Base-by-base conservation (phyloP, 208 protist species). In the Trypanosoma conorhini region DNA sequence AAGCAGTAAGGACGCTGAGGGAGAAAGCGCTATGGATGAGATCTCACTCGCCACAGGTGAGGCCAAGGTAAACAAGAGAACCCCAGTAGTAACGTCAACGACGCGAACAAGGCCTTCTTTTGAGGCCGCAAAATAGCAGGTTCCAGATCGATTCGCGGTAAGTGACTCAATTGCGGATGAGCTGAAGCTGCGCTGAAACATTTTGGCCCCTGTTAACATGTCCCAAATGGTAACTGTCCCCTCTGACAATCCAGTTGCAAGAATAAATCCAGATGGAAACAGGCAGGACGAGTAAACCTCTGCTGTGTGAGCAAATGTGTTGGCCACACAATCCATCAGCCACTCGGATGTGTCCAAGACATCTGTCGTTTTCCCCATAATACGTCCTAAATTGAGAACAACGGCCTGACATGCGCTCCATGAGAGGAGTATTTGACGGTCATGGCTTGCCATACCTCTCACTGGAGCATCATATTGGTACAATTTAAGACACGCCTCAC, bases 181-280 rank as follows among this genome's bases (percentile, higher is more conserved):
- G 61, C 80, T 89, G 69, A 89, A 96, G 52, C 70, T 77, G 64
- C 86, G 81, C 31, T 93, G 80, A 40, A 81, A 79, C 72, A 96
- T 77, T 66, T 90, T 87, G 17, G 67, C 70, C 13, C 88, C 76
- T 17, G 58, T 89, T 31, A 75, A 42, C 9, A 83, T 72, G 51
- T 96, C 87, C 91, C 91, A 96, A 22, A 93, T 58, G 0, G 80
- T 82, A 19, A 96, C 81, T 3, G 82, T 91, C 56, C 91, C 91
- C 21, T 96, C 86, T 0, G 91, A 92, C 8, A 89, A 77, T 10
- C 91, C 91, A 9, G 91, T 90, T 57, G 83, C 79, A 17, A 88
- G 79, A 42, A 92, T 78, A 21, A 79, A 87, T 24, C 88, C 87
- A 62, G 82, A 92, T 1, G 91, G 83, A 65, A 92, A 91, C 31